phyloP scores from a whole-genome alignment of 495 filamentous ascomycete species.

The Aspergillus egyptiacus region DNA sequence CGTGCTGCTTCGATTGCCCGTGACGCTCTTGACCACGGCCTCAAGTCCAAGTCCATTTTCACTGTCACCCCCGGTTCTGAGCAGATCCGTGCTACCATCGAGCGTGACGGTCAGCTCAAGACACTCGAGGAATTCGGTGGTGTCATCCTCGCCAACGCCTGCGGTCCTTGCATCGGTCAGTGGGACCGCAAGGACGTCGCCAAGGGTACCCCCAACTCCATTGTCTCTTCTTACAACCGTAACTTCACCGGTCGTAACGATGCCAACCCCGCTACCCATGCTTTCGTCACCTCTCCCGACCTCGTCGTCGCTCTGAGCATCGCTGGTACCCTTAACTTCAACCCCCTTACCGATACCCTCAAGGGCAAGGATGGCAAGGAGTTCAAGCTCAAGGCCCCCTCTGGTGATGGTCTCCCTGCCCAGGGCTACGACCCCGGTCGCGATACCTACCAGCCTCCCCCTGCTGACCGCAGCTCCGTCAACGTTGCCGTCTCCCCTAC shows the following conservation, averaged over 20 bases:
- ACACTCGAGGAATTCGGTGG: conserved; percentile 82
- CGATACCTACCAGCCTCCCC: conserved; percentile 96
- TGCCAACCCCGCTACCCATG: conserved; percentile 96
- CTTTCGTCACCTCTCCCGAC: conserved; percentile 98
- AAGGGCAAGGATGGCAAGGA: conserved; percentile 98
- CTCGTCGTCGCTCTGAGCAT: conserved; percentile 88
- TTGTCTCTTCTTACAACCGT: conserved; percentile 95
- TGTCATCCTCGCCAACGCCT: conserved; percentile 88
- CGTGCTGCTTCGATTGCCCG: conserved; percentile 86
- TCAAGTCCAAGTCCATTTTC: conserved; percentile 85
- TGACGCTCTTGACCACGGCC: conserved; percentile 77
- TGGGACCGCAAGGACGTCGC: conserved; percentile 94
- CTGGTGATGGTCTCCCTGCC: conserved; percentile 73
- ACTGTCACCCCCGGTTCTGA: conserved; percentile 96
- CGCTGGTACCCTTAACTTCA: conserved; percentile 91
- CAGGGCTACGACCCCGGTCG: conserved; percentile 87
- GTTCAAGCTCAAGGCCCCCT: conserved; percentile 75
- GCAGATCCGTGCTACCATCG: conserved; percentile 90
- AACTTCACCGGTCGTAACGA: conserved; percentile 99
- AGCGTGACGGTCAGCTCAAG: conserved; percentile 80
- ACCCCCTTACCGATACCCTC: conserved; percentile 87
- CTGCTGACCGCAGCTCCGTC: conserved; percentile 65
- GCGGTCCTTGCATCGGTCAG: conserved; percentile 79
- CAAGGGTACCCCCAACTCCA: conserved; percentile 96
- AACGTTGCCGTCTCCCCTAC: conserved; percentile 78